Percentiles rank a stretch among this genome's conserved stretches.
phyloP scores from a whole-genome alignment of 352 stramenopile species.

The Blastocystis sp. region DNA sequence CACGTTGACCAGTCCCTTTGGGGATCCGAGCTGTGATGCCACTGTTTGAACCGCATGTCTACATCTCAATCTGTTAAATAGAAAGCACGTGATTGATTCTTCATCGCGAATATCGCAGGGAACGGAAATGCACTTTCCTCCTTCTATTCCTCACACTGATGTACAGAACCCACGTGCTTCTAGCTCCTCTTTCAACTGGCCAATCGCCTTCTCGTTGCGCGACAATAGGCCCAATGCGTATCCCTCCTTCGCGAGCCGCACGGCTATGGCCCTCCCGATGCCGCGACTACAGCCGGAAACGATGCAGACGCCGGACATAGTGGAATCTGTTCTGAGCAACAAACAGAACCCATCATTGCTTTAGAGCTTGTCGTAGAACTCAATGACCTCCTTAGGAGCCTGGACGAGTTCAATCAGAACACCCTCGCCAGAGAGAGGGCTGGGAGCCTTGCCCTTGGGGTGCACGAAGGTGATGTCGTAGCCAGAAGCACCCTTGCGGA shows the following conservation, averaged over 20 bases:
- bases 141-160: background rate
- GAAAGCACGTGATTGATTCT: background rate
- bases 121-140: background rate
- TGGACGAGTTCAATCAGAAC: constrained; percentile 95
- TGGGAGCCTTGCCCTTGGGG: constrained; percentile 88
- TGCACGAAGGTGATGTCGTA: constrained; percentile 97
- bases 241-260: constrained; percentile 11
- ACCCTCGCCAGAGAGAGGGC: constrained; percentile 85
- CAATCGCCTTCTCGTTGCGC: constrained; percentile 22
- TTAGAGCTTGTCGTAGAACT: constrained; percentile 76
- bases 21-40: background rate
- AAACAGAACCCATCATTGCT: constrained; percentile 58
- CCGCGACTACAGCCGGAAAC: constrained; percentile 56
- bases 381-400: constrained; percentile 85
- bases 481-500: constrained; percentile 90
- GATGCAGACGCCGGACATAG: constrained; percentile 41
- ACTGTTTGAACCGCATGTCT: background rate
- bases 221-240: constrained; percentile 45
- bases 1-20: constrained; percentile 46
- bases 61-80: background rate
- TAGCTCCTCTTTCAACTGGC: background rate
- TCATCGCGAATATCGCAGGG: constrained; percentile 59
- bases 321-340: background rate
- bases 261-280: constrained; percentile 22
- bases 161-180: background rate